A percentile compares a stretch with the other conserved stretches of the same genome.
phyloP scores from a whole-genome alignment of 225 moss, liverwort and hornwort species.

The Ulota crispa region DNA sequence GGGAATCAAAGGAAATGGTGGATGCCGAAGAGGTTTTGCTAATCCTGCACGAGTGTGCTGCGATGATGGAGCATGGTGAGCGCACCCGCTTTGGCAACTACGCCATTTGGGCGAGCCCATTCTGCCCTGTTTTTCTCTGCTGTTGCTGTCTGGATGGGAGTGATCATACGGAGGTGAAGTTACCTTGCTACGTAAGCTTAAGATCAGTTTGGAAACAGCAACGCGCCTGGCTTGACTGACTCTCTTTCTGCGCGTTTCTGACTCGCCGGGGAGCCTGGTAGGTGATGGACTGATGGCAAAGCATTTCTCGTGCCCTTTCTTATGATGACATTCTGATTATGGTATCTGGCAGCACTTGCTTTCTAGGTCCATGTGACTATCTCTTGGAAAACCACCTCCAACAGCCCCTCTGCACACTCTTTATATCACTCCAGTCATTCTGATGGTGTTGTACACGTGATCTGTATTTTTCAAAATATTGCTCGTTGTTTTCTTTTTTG shows the following conservation, averaged over 20 bases:
- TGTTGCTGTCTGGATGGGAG: not conserved
- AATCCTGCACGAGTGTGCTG: not conserved
- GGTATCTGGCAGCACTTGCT: not conserved
- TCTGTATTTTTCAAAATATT: not conserved
- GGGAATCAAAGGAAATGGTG: slow-evolving; percentile 4
- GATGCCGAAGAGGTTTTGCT: slow-evolving; percentile 9
- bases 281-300: not conserved
- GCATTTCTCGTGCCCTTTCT: not conserved
- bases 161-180: not conserved
- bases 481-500: not conserved
- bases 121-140: not conserved
- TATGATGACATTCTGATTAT: not conserved
- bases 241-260: not conserved
- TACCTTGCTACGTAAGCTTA: not conserved
- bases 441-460: not conserved
- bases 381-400: not conserved
- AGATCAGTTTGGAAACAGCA: not conserved
- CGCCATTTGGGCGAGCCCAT: not conserved
- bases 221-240: not conserved
- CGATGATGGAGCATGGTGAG: slow-evolving; percentile 1
- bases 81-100: not conserved
- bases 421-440: not conserved
- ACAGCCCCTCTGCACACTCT: not conserved
- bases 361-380: slow-evolving; percentile 6
- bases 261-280: not conserved